Conservation (phyloP, 2,329 filamentous ascomycete species). For the Zelopaecilomyces penicillatus region DNA sequence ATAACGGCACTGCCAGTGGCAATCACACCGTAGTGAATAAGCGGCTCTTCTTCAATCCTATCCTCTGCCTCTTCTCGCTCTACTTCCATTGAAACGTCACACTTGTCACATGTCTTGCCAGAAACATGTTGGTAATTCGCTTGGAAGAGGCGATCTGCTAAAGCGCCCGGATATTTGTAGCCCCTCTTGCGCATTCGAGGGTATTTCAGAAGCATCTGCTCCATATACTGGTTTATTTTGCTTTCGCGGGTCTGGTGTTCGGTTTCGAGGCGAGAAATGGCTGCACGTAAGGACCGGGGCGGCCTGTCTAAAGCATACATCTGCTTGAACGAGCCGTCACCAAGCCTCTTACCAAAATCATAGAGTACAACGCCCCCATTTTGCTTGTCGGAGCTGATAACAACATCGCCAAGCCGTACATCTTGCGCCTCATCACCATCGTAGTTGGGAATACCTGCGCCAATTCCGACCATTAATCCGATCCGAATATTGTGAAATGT, state of each 20-base stretch:
- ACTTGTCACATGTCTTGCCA: background rate
- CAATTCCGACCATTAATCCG: background rate
- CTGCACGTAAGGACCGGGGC: conserved; percentile 3
- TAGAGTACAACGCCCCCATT: background rate
- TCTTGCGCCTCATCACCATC: background rate
- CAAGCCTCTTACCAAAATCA: background rate
- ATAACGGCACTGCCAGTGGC: conserved; percentile 29
- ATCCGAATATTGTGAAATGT: background rate
- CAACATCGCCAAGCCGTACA: background rate
- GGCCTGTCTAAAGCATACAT: conserved; percentile 3
- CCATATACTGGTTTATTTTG: background rate
- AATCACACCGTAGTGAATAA: conserved; percentile 16
- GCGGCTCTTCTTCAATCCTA: background rate
- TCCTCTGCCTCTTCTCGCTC: background rate
- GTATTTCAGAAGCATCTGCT: too few species aligned
- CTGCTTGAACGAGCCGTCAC: background rate
- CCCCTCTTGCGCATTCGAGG: background rate
- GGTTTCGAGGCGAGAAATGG: conserved; percentile 1
- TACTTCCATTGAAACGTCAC: background rate
- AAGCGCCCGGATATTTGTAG: background rate
- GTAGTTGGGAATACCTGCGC: background rate
- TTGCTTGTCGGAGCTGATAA: background rate
- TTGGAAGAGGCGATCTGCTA: background rate
- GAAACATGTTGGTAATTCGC: background rate
- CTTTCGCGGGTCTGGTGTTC: background rate